A percentile compares a stretch with the other conserved stretches of the same genome.
These are phyloP conservation scores for Eragrostis nindensis DNA, from an alignment of 176 grass and related monocot genomes.

Conservation along the genomic window DNA sequence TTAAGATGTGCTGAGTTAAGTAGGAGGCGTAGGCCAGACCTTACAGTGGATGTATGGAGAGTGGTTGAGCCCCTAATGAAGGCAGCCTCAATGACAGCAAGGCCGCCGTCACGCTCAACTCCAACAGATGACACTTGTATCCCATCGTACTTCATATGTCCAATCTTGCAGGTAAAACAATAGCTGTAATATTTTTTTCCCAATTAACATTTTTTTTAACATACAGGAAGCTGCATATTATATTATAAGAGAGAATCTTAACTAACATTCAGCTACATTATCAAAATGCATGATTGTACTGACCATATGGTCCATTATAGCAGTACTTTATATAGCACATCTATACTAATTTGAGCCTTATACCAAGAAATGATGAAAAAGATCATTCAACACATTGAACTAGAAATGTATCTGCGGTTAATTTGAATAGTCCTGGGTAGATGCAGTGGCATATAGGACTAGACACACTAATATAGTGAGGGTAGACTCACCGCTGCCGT, in stretches of 20 bases:
- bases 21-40: conserved; percentile 50
- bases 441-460: neutral
- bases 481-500: neutral
- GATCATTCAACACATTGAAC: neutral
- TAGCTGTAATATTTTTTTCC: neutral
- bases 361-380: neutral
- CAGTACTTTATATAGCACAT: neutral
- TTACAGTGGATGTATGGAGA: conserved; percentile 47
- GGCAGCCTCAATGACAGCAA: conserved; percentile 34
- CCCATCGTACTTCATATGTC: conserved; percentile 65
- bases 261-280: neutral
- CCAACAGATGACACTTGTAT: conserved; percentile 17
- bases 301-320: neutral
- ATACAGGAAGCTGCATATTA: no score
- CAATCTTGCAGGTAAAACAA: conserved; percentile 53
- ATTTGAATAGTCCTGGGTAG: neutral
- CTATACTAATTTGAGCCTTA: neutral
- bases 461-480: neutral
- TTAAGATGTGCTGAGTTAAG: conserved; percentile 51
- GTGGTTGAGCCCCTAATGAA: conserved; percentile 54
- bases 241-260: no score
- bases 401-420: neutral
- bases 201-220: neutral
- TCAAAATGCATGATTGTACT: neutral
- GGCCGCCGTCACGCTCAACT: conserved; percentile 1